phyloP scores from a whole-genome alignment of 2,329 filamentous ascomycete genomes.

The Pseudogymnoascus sp. region DNA sequence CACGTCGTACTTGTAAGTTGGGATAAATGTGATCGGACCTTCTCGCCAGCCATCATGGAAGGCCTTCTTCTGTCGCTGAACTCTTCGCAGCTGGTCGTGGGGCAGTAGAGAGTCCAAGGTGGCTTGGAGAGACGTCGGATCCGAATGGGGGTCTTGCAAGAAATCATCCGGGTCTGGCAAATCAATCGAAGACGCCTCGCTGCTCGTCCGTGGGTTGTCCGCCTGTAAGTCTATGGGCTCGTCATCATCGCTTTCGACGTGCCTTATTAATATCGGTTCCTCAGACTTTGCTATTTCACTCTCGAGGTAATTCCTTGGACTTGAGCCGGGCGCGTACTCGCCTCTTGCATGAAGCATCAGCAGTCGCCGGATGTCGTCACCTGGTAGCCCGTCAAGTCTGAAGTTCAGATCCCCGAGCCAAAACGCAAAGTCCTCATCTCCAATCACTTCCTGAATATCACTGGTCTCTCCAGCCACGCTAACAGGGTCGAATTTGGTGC shows the following conservation, averaged over 20 bases:
- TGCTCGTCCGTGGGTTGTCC: slow-evolving; percentile 23
- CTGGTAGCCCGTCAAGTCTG: slow-evolving; percentile 77
- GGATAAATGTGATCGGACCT: slow-evolving; percentile 79
- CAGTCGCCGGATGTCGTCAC: slow-evolving; percentile 80
- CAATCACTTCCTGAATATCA: slow-evolving; percentile 64
- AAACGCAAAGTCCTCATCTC: slow-evolving; percentile 87
- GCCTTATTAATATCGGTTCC: slow-evolving; percentile 40
- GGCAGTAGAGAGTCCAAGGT: slow-evolving; percentile 80
- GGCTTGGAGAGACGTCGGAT: slow-evolving; percentile 80
- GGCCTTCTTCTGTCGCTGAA: slow-evolving; percentile 67
- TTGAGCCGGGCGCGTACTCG: slow-evolving; percentile 57
- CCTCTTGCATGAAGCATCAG: slow-evolving; percentile 76
- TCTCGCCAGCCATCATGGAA: slow-evolving; percentile 93
- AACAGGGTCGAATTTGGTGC: slow-evolving; percentile 73
- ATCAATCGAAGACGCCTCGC: slow-evolving; percentile 27
- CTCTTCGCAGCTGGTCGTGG: slow-evolving; percentile 76
- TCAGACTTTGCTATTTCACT: slow-evolving; percentile 38
- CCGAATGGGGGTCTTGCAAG: slow-evolving; percentile 58
- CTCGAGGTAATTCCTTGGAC: slow-evolving; percentile 25
- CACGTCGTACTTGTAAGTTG: slow-evolving; percentile 96
- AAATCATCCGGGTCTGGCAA: slow-evolving; percentile 62
- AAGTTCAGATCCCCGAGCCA: slow-evolving; percentile 98
- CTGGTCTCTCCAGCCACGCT: slow-evolving; percentile 56
- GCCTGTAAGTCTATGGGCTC: slow-evolving; percentile 28
- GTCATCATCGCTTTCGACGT: slow-evolving; percentile 40